Evolutionary conservation across 176 grass and related monocot genomes (phyloP).

Genomic region (Tuctoria greenei): DNA sequence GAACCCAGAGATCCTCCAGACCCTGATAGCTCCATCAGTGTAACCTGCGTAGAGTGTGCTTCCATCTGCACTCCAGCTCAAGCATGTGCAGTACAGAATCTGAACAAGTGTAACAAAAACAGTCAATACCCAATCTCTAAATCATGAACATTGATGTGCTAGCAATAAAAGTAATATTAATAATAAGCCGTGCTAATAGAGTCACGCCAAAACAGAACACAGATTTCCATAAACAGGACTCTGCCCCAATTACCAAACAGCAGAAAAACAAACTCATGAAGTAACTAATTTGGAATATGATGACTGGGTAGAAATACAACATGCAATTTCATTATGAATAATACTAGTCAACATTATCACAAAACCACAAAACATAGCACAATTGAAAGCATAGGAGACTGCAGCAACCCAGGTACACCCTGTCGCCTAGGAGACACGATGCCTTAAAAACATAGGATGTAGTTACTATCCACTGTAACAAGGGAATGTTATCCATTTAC

Average conservation of each 20-base stretch:
- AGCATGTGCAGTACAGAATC: slow-evolving; percentile 67
- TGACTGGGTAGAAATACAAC: not conserved
- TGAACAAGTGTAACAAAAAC: not conserved
- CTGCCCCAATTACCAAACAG: not conserved
- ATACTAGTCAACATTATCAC: too few relatives aligned
- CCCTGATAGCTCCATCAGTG: slow-evolving; percentile 63
- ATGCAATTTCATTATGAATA: not conserved
- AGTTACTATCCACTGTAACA: not conserved
- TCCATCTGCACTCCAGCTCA: slow-evolving; percentile 69
- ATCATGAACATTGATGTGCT: not conserved
- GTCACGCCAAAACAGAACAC: not conserved
- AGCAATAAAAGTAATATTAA: not conserved
- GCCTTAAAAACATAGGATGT: too few relatives aligned
- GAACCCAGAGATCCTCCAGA: slow-evolving; percentile 51
- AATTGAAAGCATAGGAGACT: too few relatives aligned
- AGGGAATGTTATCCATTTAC: not conserved
- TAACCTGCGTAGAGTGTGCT: slow-evolving; percentile 56
- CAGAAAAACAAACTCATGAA: not conserved
- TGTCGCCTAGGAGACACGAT: too few relatives aligned
- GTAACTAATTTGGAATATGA: not conserved
- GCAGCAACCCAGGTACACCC: too few relatives aligned
- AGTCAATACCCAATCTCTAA: not conserved
- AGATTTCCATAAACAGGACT: not conserved
- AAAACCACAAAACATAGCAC: not conserved
- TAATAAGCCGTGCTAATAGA: not conserved